Evolutionary conservation across 2,329 filamentous ascomycete species (phyloP).

Genomic region (Passalora sequoiae): DNA sequence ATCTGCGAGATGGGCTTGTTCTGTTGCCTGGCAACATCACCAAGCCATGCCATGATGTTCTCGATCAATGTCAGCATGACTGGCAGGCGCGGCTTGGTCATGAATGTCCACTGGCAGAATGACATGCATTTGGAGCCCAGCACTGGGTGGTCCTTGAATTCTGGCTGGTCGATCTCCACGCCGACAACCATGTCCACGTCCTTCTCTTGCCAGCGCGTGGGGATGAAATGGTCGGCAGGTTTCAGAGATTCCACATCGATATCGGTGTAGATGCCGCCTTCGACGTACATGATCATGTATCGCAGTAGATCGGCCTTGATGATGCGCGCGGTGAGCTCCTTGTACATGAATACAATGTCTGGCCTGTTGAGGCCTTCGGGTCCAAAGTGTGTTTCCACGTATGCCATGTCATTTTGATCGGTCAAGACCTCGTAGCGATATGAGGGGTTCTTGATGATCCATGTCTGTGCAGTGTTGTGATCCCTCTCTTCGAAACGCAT

Average conservation of each 20-base stretch:
- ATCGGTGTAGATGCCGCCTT: slow-evolving; percentile 58
- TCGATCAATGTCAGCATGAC: slow-evolving; percentile 66
- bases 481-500: slow-evolving; percentile 62
- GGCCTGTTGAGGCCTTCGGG: slow-evolving; percentile 59
- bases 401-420: slow-evolving; percentile 61
- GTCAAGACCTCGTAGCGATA: slow-evolving; percentile 66
- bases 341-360: slow-evolving; percentile 60
- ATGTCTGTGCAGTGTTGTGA: slow-evolving; percentile 56
- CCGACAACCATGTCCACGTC: slow-evolving; percentile 68
- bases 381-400: slow-evolving; percentile 65
- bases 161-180: slow-evolving; percentile 65
- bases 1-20: slow-evolving; percentile 56
- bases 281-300: slow-evolving; percentile 63
- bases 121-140: slow-evolving; percentile 63
- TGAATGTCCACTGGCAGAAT: slow-evolving; percentile 73
- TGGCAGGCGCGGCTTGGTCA: slow-evolving; percentile 61
- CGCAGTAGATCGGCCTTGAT: slow-evolving; percentile 62
- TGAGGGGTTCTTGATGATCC: slow-evolving; percentile 61
- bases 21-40: slow-evolving; percentile 55
- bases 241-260: slow-evolving; percentile 55
- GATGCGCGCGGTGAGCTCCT: slow-evolving; percentile 57
- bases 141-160: slow-evolving; percentile 59
- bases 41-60: slow-evolving; percentile 63
- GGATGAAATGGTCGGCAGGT: slow-evolving; percentile 55
- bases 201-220: slow-evolving; percentile 56